Evolutionary conservation across 306 rosid species (phyloP).

Genomic region (Sindora glabra): DNA sequence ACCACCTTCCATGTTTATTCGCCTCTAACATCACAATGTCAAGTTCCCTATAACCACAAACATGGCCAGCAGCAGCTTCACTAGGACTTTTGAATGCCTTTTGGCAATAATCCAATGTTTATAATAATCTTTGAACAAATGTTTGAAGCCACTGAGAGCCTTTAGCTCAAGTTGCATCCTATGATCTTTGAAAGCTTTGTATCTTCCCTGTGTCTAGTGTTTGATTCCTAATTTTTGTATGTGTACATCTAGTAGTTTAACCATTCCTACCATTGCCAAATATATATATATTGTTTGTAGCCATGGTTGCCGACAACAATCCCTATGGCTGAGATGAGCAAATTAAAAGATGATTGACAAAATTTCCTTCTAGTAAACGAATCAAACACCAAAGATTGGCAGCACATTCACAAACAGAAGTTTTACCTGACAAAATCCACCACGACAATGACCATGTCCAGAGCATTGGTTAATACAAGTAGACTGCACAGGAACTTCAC

Average conservation of each 20-base stretch:
- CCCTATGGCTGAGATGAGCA: not conserved
- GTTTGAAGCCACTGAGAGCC: no score
- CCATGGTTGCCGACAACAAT: no score
- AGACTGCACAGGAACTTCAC: conserved; percentile 72
- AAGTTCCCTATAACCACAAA: not conserved
- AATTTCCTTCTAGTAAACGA: conserved; percentile 11
- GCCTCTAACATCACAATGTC: conserved; percentile 5
- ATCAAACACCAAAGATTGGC: conserved; percentile 1
- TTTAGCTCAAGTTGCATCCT: no score
- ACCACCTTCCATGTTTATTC: not conserved
- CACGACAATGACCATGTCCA: conserved; percentile 75
- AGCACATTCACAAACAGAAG: not conserved
- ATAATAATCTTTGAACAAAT: no score
- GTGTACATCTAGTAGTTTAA: no score
- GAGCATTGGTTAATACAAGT: conserved; percentile 91
- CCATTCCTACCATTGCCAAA: no score
- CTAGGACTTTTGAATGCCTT: no score
- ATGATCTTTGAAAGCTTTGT: no score
- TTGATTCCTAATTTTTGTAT: no score
- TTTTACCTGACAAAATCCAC: conserved; percentile 88
- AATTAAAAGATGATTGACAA: conserved; percentile 9
- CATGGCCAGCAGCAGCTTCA: not conserved
- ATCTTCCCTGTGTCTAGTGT: no score
- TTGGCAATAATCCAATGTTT: not conserved
- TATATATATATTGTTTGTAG: no score